Conservation (phyloP, 805 yeast species). For the Priceomyces melissophilus region DNA sequence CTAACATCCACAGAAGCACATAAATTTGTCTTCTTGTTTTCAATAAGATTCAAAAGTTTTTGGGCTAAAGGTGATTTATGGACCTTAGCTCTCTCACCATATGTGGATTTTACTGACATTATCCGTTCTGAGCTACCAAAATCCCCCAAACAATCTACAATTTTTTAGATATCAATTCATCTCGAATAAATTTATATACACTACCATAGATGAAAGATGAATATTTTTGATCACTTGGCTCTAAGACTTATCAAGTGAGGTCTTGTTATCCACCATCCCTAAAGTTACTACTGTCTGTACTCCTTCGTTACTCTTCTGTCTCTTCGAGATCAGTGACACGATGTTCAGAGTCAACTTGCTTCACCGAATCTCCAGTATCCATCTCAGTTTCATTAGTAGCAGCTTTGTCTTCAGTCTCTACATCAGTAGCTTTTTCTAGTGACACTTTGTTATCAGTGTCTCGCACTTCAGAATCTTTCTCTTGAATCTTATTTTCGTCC, state of each 20-base stretch:
- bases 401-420: background rate
- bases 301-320: background rate
- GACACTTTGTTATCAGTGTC: background rate
- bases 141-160: no score
- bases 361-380: no score
- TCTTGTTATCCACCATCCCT: no score
- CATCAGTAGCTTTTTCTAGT: background rate
- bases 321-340: background rate
- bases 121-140: no score
- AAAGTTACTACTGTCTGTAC: background rate
- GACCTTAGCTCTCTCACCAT: constrained; percentile 61
- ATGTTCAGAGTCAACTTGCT: background rate
- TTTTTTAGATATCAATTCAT: background rate
- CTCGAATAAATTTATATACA: background rate
- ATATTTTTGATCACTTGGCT: no score
- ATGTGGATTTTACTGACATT: constrained; percentile 38
- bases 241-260: no score
- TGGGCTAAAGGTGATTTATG: constrained; percentile 81
- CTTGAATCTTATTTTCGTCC: constrained; percentile 1
- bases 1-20: constrained; percentile 94
- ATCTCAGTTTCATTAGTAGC: background rate
- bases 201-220: background rate
- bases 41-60: constrained; percentile 71
- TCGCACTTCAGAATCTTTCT: background rate
- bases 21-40: constrained; percentile 74